These are phyloP conservation scores for Penicillium capsulatum DNA, from an alignment of 2,329 filamentous ascomycete species.

Conservation along the genomic window DNA sequence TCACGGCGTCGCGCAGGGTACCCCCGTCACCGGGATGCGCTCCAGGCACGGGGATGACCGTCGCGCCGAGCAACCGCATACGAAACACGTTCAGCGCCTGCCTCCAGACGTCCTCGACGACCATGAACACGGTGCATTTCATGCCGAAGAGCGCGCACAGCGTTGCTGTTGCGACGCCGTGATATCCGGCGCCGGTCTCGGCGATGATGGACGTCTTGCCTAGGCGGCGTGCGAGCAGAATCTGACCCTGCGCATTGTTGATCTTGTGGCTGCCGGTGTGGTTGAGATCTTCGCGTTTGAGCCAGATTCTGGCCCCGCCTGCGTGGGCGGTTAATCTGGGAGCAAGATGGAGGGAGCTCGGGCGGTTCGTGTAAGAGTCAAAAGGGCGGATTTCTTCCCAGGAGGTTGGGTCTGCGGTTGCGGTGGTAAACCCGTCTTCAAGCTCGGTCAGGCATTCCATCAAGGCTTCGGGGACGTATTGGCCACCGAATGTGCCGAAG, in stretches of 20 bases:
- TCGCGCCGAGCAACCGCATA: constrained; percentile 2
- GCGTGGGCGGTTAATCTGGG: constrained; percentile 79
- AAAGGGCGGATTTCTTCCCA: constrained; percentile 93
- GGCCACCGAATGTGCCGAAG: constrained; percentile 89
- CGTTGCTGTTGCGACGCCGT: constrained; percentile 4
- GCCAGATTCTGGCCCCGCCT: constrained; percentile 89
- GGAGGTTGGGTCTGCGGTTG: constrained; percentile 78
- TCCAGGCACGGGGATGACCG: constrained; percentile 1
- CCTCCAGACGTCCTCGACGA: constrained; percentile 1
- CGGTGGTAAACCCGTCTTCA: constrained; percentile 80
- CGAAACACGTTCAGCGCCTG: constrained; percentile 2
- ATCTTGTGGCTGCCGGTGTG: constrained; percentile 97
- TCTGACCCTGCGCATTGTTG: constrained; percentile 88
- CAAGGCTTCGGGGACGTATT: constrained; percentile 93
- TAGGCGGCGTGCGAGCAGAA: constrained; percentile 73
- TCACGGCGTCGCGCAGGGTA: constrained; percentile 1
- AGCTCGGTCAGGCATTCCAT: constrained; percentile 90
- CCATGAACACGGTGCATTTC: constrained; percentile 4
- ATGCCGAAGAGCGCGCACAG: constrained; percentile 3
- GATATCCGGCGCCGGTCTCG: constrained; percentile 5
- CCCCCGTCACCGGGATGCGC: background rate
- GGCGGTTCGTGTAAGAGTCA: constrained; percentile 90
- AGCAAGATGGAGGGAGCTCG: constrained; percentile 81
- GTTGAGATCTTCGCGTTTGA: constrained; percentile 92
- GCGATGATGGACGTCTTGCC: constrained; percentile 43